These are phyloP conservation scores for Saccharum spontaneum DNA, from an alignment of 176 grass and related monocot genomes.

Conservation along the genomic window DNA sequence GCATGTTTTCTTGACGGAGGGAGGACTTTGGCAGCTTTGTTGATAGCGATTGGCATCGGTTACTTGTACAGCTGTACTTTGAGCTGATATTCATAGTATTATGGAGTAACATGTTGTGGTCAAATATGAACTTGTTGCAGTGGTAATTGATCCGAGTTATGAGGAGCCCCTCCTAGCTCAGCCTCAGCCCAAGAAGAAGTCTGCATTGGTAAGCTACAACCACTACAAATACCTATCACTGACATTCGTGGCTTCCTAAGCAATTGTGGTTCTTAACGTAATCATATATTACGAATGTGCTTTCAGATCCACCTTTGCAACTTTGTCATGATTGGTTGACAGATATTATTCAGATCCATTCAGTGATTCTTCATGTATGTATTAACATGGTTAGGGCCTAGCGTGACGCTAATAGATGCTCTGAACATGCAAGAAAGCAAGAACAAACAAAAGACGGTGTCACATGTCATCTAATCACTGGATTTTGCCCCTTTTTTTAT, in stretches of 20 bases:
- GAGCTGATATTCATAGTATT: background rate
- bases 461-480: background rate
- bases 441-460: conserved; percentile 10
- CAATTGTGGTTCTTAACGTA: background rate
- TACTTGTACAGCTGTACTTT: background rate
- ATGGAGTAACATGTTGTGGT: background rate
- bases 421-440: conserved; percentile 23
- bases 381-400: conserved; percentile 12
- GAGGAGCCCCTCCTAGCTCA: conserved; percentile 66
- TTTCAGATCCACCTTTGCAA: conserved; percentile 26
- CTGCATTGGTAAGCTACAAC: conserved; percentile 54
- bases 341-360: background rate
- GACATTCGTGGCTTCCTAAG: background rate
- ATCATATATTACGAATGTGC: background rate
- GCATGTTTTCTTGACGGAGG: too few relatives aligned
- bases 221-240: background rate
- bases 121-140: conserved; percentile 41
- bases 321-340: conserved; percentile 7
- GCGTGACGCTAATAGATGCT: background rate
- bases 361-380: background rate
- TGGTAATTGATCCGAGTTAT: conserved; percentile 51
- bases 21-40: background rate
- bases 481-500: background rate
- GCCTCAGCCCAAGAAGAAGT: conserved; percentile 45
- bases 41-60: background rate